phyloP scores from a whole-genome alignment of 495 filamentous ascomycete genomes.

The Achaetomiella virescens region DNA sequence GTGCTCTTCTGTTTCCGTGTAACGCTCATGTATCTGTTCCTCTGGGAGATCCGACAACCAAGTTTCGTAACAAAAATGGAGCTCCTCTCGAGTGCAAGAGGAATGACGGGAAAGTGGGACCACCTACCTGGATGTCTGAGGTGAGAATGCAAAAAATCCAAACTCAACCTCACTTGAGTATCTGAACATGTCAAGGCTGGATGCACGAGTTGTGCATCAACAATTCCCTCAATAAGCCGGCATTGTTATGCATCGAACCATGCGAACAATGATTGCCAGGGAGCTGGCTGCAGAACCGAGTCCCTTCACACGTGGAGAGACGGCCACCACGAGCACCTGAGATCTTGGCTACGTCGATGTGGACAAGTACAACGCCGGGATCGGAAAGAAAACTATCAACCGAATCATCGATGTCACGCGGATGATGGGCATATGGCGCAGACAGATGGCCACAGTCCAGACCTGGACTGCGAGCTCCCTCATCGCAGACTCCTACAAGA shows the following conservation, averaged over 20 bases:
- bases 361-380: too few relatives aligned
- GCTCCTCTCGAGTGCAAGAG: neutral
- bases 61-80: neutral
- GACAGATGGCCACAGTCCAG: too few relatives aligned
- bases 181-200: too few relatives aligned
- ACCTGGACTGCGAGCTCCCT: too few relatives aligned
- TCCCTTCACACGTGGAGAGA: neutral
- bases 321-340: constrained; percentile 1
- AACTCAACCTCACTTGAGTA: too few relatives aligned
- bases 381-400: neutral
- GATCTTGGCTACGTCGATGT: constrained; percentile 1
- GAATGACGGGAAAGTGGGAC: too few relatives aligned
- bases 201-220: too few relatives aligned
- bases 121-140: too few relatives aligned
- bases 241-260: neutral
- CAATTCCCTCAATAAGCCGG: neutral
- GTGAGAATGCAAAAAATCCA: too few relatives aligned
- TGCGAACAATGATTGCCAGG: neutral
- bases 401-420: neutral
- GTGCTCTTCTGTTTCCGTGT: neutral
- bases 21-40: constrained; percentile 8
- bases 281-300: constrained; percentile 6
- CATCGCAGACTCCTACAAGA: too few relatives aligned
- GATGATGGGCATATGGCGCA: neutral
- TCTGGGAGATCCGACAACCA: constrained; percentile 6